Evolutionary conservation across 2,329 filamentous ascomycete genomes (phyloP), one percentile per base, ranked within the genome.

Genomic region (Hymenoscyphus occultus): DNA sequence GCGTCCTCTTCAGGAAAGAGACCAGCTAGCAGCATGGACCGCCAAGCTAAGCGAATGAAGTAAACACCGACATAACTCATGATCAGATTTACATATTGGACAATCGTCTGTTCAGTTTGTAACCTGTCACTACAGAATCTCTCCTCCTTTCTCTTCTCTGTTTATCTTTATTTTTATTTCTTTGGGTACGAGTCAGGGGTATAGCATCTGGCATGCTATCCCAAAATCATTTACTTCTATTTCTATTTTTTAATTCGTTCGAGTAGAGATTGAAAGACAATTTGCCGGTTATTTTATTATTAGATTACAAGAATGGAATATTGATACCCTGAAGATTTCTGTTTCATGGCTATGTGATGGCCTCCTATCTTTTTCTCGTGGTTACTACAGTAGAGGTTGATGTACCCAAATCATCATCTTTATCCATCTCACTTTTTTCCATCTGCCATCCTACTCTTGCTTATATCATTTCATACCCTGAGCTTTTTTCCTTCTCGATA

Each of bases 31-130:
- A 59, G 67, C n/a, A 58, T 67, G 35, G 71, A 74, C 16, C 68
- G 70, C 54, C 69, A 68, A 35, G 67, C 58, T 31, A 73, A 72
- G 57, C 66, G 70, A 56, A 74, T 74, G 72, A 74, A 72, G 67
- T 75, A 42, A 70, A 64, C 32, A 35, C 13, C 28, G 10, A 54
- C 19, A 28, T 14, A 39, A n/a, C 28, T 35, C 14, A 57, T 62
- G 48, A 39, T n/a, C 54, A 57, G 56, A 10, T n/a, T 57, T 35
- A 31, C 32, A 54, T 31, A 19, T 12, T 13, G 7, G 19, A 13
- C 48, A 5, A 12, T 54, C 4, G 13, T 19, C 35, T 57, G 35
- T 57, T 35, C 22, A 16, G 14, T 57, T 14, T 57, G 31, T 16
- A 57, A 35, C n/a, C 19, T 22, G 14, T 51, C 13, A 6, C n/a